Evolutionary conservation across 768 basidiomycete genomes (phyloP).

Genomic region (Leccinum variicolor): DNA sequence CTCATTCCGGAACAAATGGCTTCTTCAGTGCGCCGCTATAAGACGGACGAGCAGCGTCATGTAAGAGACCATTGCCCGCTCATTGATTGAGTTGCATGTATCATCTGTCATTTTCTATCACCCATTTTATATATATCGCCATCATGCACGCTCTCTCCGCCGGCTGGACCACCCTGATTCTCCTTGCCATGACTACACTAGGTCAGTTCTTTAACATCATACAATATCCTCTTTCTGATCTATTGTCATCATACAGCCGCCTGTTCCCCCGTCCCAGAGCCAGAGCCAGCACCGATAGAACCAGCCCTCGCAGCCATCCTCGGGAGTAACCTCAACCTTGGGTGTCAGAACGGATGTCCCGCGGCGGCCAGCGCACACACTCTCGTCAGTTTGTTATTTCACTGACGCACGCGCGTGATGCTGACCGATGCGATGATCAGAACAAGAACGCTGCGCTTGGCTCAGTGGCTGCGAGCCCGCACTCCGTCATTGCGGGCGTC

Average conservation of each 20-base stretch:
- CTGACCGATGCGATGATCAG: slow-evolving; percentile 7
- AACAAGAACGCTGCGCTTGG: slow-evolving; percentile 17
- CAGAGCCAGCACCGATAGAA: slow-evolving; percentile 26
- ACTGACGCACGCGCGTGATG: background rate
- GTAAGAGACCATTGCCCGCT: background rate
- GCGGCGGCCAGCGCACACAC: slow-evolving; percentile 18
- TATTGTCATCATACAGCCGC: slow-evolving; percentile 7
- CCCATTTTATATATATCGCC: background rate
- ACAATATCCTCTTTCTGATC: background rate
- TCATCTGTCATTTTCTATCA: background rate
- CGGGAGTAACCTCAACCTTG: slow-evolving; percentile 24
- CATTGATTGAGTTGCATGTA: slow-evolving; percentile 12
- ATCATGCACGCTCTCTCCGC: slow-evolving; percentile 13
- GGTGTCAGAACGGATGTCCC: slow-evolving; percentile 22
- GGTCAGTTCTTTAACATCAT: slow-evolving; percentile 9
- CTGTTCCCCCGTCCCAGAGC: slow-evolving; percentile 22
- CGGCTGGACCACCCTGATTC: slow-evolving; percentile 1
- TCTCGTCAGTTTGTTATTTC: slow-evolving; percentile 11
- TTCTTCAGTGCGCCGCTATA: background rate
- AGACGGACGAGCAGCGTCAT: slow-evolving; percentile 1
- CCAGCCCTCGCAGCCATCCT: slow-evolving; percentile 12
- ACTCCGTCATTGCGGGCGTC: slow-evolving; percentile 21
- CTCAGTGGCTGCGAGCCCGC: slow-evolving; percentile 12
- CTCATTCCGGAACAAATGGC: background rate
- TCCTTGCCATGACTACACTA: slow-evolving; percentile 19